Conservation (phyloP, 2,329 filamentous ascomycete genomes). For the Lizonia empirigonia region DNA sequence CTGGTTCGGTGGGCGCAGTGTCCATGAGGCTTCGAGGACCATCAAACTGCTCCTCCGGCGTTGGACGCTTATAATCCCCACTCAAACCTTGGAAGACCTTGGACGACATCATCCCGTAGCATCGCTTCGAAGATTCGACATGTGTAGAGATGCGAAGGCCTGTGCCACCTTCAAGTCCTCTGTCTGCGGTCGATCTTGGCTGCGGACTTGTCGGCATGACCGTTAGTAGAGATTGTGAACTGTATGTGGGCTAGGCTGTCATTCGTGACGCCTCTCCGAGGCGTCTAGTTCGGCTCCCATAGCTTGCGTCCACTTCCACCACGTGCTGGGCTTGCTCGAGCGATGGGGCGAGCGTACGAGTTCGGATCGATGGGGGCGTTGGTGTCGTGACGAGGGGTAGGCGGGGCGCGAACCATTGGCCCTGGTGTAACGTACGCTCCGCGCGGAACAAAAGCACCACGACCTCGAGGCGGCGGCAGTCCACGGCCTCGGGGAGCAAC, state of each 20-base stretch:
- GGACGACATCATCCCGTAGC: not conserved
- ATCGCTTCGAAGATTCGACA: not conserved
- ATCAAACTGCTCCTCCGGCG: not conserved
- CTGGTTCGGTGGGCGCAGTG: not conserved
- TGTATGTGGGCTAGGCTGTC: constrained; percentile 7
- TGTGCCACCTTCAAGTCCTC: not conserved
- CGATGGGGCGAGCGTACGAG: constrained; percentile 46
- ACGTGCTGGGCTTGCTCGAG: constrained; percentile 36
- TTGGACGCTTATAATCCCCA: not conserved
- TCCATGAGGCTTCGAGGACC: not conserved
- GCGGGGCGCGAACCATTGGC: constrained; percentile 33
- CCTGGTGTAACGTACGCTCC: constrained; percentile 40
- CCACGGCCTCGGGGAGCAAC: constrained; percentile 32
- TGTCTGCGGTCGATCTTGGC: not conserved
- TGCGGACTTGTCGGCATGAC: not conserved
- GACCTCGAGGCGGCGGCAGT: constrained; percentile 29
- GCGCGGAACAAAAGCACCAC: constrained; percentile 38
- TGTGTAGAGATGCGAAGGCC: not conserved
- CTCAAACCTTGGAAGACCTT: no score
- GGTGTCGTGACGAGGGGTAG: constrained; percentile 40
- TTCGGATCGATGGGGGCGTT: constrained; percentile 49
- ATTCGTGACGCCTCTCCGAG: constrained; percentile 5
- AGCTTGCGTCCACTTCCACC: constrained; percentile 43
- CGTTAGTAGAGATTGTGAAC: not conserved
- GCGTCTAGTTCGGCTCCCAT: constrained; percentile 49